These are phyloP conservation scores for Xylaria sp. DNA, from an alignment of 2,329 filamentous ascomycete genomes.

Conservation along the genomic window DNA sequence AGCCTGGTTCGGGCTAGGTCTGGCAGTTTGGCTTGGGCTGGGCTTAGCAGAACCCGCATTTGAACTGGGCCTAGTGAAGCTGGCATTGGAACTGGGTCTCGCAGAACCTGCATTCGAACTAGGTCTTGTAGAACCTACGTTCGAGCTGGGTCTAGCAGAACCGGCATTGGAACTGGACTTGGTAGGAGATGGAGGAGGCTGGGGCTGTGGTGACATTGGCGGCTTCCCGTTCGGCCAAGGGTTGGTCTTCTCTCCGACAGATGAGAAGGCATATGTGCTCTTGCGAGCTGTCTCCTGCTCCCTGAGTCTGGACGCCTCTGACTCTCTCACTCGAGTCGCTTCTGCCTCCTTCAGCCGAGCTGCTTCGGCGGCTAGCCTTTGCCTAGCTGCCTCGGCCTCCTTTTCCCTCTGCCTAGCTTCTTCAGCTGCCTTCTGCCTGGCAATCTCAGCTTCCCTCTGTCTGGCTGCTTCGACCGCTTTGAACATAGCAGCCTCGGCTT, in stretches of 20 bases:
- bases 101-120: not conserved
- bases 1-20: slow-evolving; percentile 23
- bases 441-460: slow-evolving; percentile 8
- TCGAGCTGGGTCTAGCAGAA: slow-evolving; percentile 29
- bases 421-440: slow-evolving; percentile 15
- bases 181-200: slow-evolving; percentile 34
- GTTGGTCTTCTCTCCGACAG: slow-evolving; percentile 69
- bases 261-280: slow-evolving; percentile 64
- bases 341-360: slow-evolving; percentile 30
- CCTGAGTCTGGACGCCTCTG: slow-evolving; percentile 35
- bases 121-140: slow-evolving; percentile 30
- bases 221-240: slow-evolving; percentile 69
- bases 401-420: slow-evolving; percentile 12
- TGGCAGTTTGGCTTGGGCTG: slow-evolving; percentile 22
- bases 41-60: slow-evolving; percentile 12
- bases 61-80: not conserved
- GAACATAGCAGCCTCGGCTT: slow-evolving; percentile 23
- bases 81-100: not conserved
- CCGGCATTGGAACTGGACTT: slow-evolving; percentile 28
- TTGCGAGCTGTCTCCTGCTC: slow-evolving; percentile 44
- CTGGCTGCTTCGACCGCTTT: slow-evolving; percentile 27
- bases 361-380: slow-evolving; percentile 4
- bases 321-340: slow-evolving; percentile 35
- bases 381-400: slow-evolving; percentile 19
- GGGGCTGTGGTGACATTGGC: slow-evolving; percentile 34